These are phyloP conservation scores for Salix arbutifolia DNA, from an alignment of 345 rosid species.

Conservation along the genomic window DNA sequence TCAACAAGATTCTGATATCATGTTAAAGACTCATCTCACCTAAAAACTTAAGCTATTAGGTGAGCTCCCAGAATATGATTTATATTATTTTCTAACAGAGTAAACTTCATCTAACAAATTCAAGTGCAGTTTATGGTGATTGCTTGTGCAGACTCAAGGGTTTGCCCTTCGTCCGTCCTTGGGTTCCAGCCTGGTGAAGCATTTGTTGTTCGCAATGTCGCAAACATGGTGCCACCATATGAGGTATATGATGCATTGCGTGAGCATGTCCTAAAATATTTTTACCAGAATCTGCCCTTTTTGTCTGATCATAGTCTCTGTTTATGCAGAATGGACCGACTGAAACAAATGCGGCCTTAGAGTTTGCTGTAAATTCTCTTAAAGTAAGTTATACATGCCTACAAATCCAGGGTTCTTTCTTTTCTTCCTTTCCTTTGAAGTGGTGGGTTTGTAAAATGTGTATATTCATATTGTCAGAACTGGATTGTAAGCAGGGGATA, in stretches of 20 bases:
- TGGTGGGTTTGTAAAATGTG: no score
- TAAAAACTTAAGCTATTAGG: no score
- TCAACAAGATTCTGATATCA: no score
- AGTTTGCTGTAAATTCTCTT: slow-evolving; percentile 84
- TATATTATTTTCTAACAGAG: no score
- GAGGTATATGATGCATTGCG: slow-evolving; percentile 49
- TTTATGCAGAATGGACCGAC: slow-evolving; percentile 75
- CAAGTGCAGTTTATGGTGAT: slow-evolving; percentile 82
- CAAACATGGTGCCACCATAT: slow-evolving; percentile 76
- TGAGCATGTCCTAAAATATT: not conserved
- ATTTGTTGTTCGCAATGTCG: slow-evolving; percentile 83
- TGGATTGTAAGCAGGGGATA: not conserved
- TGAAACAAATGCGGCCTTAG: slow-evolving; percentile 91
- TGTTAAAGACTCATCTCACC: no score
- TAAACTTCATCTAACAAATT: slow-evolving; percentile 24
- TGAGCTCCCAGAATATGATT: no score
- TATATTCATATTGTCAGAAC: not conserved
- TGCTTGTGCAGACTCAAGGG: slow-evolving; percentile 98
- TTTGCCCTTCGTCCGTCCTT: slow-evolving; percentile 79
- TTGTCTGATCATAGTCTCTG: slow-evolving; percentile 9
- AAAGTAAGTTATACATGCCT: slow-evolving; percentile 42
- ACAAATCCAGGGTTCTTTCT: not conserved
- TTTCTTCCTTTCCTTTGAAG: not conserved
- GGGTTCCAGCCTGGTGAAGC: slow-evolving; percentile 99
- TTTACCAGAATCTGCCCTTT: not conserved